Conservation (phyloP, 179 eudicot species). For the Pouteria campechiana region DNA sequence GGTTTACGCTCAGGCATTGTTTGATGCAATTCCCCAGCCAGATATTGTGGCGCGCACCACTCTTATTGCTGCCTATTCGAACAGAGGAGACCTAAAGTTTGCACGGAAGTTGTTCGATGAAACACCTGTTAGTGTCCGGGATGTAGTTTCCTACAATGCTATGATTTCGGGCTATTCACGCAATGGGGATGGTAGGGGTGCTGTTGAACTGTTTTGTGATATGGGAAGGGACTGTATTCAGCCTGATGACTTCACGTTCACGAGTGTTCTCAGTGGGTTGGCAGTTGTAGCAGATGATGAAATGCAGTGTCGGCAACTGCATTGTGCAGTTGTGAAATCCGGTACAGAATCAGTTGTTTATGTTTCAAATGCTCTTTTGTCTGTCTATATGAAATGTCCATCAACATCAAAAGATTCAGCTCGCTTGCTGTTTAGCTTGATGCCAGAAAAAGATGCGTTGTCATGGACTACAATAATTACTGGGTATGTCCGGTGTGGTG, state of each 20-base stretch:
- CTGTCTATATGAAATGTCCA: constrained; percentile 50
- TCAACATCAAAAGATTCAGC: constrained; percentile 30
- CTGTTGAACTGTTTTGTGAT: constrained; percentile 28
- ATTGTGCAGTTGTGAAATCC: constrained; percentile 46
- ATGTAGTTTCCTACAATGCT: constrained; percentile 57
- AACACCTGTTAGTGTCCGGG: constrained; percentile 45
- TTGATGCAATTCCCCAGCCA: constrained; percentile 58
- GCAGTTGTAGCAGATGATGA: constrained; percentile 41
- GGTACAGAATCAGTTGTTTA: constrained; percentile 37
- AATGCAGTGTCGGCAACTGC: constrained; percentile 43
- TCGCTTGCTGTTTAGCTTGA: constrained; percentile 43
- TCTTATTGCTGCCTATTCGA: constrained; percentile 48
- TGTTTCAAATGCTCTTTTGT: constrained; percentile 46
- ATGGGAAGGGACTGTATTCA: constrained; percentile 20
- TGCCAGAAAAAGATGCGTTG: constrained; percentile 41
- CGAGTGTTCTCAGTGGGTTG: constrained; percentile 31
- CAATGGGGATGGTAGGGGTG: constrained; percentile 48
- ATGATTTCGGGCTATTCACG: constrained; percentile 68
- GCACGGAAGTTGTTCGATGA: constrained; percentile 43
- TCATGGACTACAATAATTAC: constrained; percentile 60
- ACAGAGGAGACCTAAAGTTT: constrained; percentile 23
- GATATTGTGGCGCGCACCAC: constrained; percentile 62
- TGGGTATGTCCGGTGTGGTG: constrained; percentile 49
- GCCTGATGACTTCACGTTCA: constrained; percentile 46
- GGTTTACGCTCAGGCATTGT: constrained; percentile 48